A percentile compares a stretch with the other conserved stretches of the same genome.
Conservation (phyloP, 768 basidiomycete genomes). For the Mycena galericulata region DNA sequence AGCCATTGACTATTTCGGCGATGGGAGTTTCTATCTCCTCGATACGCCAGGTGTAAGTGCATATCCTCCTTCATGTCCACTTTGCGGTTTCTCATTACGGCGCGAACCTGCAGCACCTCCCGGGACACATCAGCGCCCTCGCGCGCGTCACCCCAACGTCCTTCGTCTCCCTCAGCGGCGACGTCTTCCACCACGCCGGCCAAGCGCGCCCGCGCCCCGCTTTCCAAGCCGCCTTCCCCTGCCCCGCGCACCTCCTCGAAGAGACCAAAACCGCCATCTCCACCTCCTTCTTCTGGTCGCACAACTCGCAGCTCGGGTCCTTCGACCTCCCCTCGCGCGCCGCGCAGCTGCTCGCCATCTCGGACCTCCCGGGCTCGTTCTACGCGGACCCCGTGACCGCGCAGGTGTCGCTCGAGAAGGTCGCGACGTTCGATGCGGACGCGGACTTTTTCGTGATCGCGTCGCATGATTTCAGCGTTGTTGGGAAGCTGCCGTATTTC, state of each 20-base stretch:
- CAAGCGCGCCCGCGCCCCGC: neutral
- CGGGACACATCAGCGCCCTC: conserved; percentile 27
- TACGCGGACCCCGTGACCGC: neutral
- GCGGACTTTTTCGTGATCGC: neutral
- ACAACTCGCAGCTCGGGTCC: neutral
- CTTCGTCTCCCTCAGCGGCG: conserved; percentile 9
- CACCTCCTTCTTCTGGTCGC: neutral
- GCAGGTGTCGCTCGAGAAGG: neutral
- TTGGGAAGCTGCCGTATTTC: neutral
- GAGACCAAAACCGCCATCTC: neutral
- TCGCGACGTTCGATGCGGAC: neutral
- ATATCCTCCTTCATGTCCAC: no score
- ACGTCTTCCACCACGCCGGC: neutral
- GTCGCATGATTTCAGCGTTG: neutral
- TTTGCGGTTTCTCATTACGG: neutral
- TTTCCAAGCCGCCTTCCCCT: neutral
- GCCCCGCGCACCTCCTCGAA: neutral
- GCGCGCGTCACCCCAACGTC: conserved; percentile 27
- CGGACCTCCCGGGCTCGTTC: neutral
- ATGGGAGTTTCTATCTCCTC: conserved; percentile 29
- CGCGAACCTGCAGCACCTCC: conserved; percentile 27
- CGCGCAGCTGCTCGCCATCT: neutral
- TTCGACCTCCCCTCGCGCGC: neutral
- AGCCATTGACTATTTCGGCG: conserved; percentile 11
- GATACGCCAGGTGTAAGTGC: conserved; percentile 27